Evolutionary conservation across 441 rosid genomes (phyloP), one percentile per base, ranked within the genome.

Genomic region (Geranium incanum): DNA sequence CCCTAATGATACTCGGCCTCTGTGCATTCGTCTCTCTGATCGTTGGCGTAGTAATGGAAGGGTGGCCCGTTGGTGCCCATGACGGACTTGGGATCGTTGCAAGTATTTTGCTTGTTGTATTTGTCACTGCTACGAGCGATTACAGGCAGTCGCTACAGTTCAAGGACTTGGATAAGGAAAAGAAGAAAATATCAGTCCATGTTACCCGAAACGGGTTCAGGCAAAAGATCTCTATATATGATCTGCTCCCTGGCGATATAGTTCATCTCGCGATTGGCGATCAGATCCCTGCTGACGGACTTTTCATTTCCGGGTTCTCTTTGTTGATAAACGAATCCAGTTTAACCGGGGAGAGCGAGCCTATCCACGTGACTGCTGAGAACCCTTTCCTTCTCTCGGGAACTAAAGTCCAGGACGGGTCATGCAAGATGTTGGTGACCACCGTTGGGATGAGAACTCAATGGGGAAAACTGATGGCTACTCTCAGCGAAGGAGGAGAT

Each of bases 61-160:
- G 94, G 68, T 89, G 94, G 94, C 94, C 90, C 38, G 74, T 77
- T 70, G 92, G 92, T 74, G 92, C 95, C 28, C 91, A 89, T 70
- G 95, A 87, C 74, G 92, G 90, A 43, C 89, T 89, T 76, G 95
- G 95, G 45, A 89, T 87, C 78, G 92, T 87, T 77, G 87, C 86
- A 1, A 89, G 92, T 75, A 87, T 89, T 70, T 69, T 89, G 68
- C 88, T 89, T 68, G 95, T 89, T 78, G 90, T 89, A 62, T 82
- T 87, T 81, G 95, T 89, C 71, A 89, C 95, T 43, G 95, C 94
- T 69, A 83, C 87, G 0, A 89, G 91, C 82, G 94, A 89, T 80
- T 89, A 87, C 70, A 87, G 72, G 78, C 94, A 89, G 70, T 89
- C 91, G 73, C 78, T 89, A 73, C 94, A 89, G 75, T 89, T 89